Evolutionary conservation across 2,329 filamentous ascomycete genomes (phyloP), one percentile per base, ranked within the genome.

Genomic region (Byssochlamys sp.): DNA sequence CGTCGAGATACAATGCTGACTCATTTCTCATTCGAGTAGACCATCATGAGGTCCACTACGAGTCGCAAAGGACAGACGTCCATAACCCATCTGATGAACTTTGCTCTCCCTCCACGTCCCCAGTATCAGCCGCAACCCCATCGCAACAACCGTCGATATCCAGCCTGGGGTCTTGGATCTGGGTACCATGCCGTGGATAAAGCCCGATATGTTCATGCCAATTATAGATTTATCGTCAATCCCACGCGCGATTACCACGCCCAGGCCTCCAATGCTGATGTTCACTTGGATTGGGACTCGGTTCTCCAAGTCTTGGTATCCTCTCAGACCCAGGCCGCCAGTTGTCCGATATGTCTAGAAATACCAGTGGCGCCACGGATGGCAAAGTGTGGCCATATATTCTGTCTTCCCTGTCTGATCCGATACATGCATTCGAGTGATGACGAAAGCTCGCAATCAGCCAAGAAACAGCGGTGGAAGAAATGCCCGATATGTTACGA

Each of bases 401-500:
- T 96, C 71, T 99, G 94, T 70, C 78, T 97, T 33, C 87, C 94
- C 4, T 99, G 94, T 70, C 75, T 97, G 60, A 90, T 97, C 61
- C 87, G 94, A 54, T 99, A 95, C 71, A 96, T 99, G 90, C 89
- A 95, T 66, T 89, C 91, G 6, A 84, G 81, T 26, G 87, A 88
- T 57, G 86, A 89, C n/a, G 87, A 88, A 7, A 81, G 80, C 58
- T 77, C 82, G 9, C 63, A 77, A 1, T 80, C 81, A 0, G 85
- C 87, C 61, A 91, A 87, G 74, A 86, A 83, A 65, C 79, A 87
- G 29, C 81, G 88, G 56, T 96, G 90, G 83, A 95, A 95, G 77
- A 96, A 95, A 71, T 99, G 94, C 65, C 92, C 94, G 0, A 91
- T 99, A 33, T 99, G 94, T 71, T 94, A 90, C 77, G 94, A 99